phyloP scores from a whole-genome alignment of 352 stramenopile genomes.

The Globisporangium acanthophoron region DNA sequence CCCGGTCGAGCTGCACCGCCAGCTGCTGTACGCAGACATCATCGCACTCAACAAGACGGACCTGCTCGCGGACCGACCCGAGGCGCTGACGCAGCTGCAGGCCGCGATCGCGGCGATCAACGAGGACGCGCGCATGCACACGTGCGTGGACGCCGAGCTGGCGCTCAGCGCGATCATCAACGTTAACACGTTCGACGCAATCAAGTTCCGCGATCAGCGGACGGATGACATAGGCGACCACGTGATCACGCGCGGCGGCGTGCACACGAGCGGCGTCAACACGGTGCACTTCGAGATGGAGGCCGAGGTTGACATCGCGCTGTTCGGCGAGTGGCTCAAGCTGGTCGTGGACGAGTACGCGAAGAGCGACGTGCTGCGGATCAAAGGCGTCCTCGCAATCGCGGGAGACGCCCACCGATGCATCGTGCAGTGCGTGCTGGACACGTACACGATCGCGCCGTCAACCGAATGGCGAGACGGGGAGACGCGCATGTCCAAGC shows the following conservation, averaged over 20 bases:
- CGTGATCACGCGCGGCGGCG: constrained; percentile 12
- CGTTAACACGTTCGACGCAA: constrained; percentile 68
- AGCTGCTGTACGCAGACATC: constrained; percentile 65
- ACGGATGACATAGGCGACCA: background rate
- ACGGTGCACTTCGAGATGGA: constrained; percentile 55
- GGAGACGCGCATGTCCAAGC: constrained; percentile 35
- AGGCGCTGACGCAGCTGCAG: constrained; percentile 28
- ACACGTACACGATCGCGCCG: constrained; percentile 73
- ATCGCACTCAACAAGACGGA: constrained; percentile 75
- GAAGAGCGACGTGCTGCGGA: constrained; percentile 50
- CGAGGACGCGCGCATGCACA: constrained; percentile 34
- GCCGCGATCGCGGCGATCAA: constrained; percentile 34
- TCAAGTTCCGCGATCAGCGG: constrained; percentile 30
- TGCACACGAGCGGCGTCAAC: constrained; percentile 49
- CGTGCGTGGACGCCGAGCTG: constrained; percentile 48
- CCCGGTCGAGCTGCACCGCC: constrained; percentile 55
- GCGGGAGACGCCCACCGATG: constrained; percentile 38
- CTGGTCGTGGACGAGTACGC: constrained; percentile 46
- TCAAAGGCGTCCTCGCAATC: constrained; percentile 60
- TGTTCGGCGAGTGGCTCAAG: constrained; percentile 58
- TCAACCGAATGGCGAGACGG: constrained; percentile 24
- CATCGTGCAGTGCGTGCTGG: constrained; percentile 62
- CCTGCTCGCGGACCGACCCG: constrained; percentile 21
- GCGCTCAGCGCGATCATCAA: constrained; percentile 50
- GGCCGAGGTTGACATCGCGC: constrained; percentile 34